Evolutionary conservation across 2,329 filamentous ascomycete species (phyloP).

Genomic region (Hypoxylon sp.): DNA sequence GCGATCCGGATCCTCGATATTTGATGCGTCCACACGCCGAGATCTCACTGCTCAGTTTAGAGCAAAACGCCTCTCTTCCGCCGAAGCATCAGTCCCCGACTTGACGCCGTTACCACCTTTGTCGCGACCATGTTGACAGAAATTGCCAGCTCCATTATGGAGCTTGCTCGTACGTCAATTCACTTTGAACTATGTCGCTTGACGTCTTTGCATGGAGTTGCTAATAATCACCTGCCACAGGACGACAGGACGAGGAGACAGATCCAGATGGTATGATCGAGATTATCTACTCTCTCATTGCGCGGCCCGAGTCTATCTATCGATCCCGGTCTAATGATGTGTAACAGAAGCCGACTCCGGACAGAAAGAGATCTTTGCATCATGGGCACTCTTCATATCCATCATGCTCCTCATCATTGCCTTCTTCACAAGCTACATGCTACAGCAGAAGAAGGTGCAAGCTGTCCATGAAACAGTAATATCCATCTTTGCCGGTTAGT

Average conservation of each 20-base stretch:
- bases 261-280: conserved; percentile 60
- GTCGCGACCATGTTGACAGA: conserved; percentile 54
- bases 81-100: conserved; percentile 40
- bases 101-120: conserved; percentile 27
- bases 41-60: conserved; percentile 41
- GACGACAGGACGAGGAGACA: conserved; percentile 60
- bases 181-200: conserved; percentile 24
- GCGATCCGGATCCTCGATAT: conserved; percentile 11
- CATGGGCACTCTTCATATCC: conserved; percentile 97
- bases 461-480: conserved; percentile 98
- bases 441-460: conserved; percentile 97
- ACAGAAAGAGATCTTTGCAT: conserved; percentile 93
- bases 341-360: conserved; percentile 79
- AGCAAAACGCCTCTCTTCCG: conserved; percentile 38
- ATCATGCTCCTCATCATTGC: conserved; percentile 94
- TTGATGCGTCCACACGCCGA: conserved; percentile 46
- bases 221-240: conserved; percentile 49
- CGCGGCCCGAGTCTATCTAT: conserved; percentile 16
- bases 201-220: conserved; percentile 22
- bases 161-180: conserved; percentile 55
- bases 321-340: conserved; percentile 42
- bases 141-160: conserved; percentile 54
- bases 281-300: conserved; percentile 22
- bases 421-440: conserved; percentile 95
- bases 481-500: conserved; percentile 91